These are phyloP conservation scores for Komagataella pseudopastoris DNA, from an alignment of 805 yeast genomes.

Conservation along the genomic window DNA sequence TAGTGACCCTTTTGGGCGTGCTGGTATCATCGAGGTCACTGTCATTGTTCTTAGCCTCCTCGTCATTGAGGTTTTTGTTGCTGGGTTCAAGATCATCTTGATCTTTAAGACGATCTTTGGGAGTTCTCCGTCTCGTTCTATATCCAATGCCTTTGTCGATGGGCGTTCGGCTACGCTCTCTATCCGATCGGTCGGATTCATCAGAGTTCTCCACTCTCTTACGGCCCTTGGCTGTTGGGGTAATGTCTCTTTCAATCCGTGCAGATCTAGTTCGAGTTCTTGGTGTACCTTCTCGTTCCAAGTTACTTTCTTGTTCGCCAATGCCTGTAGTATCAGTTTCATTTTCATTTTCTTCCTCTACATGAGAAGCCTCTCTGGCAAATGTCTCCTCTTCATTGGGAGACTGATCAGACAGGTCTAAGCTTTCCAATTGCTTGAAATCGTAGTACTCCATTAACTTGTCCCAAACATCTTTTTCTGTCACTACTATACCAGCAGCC, in stretches of 20 bases:
- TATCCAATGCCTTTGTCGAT: constrained; percentile 2
- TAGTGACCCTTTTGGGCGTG: background rate
- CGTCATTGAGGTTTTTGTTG: constrained; percentile 2
- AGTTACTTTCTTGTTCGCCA: constrained; percentile 4
- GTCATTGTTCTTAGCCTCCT: constrained; percentile 2
- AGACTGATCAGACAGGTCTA: constrained; percentile 17
- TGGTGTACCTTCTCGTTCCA: constrained; percentile 3
- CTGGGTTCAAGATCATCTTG: constrained; percentile 4
- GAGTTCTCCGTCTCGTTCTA: constrained; percentile 3
- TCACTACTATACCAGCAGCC: constrained; percentile 16
- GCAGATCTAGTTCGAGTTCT: constrained; percentile 4
- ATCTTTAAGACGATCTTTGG: constrained; percentile 2
- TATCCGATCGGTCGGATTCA: constrained; percentile 2
- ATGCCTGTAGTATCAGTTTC: constrained; percentile 5
- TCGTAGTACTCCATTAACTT: constrained; percentile 42
- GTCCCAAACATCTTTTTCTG: constrained; percentile 39
- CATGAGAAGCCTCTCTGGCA: constrained; percentile 6
- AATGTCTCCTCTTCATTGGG: constrained; percentile 9
- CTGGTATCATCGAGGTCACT: background rate
- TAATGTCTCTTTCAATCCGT: background rate
- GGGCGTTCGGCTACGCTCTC: constrained; percentile 4
- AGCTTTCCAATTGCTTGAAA: constrained; percentile 39
- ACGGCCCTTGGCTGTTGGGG: constrained; percentile 2
- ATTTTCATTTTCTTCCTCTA: constrained; percentile 4
- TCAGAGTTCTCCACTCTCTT: constrained; percentile 2